Evolutionary conservation across 2,329 filamentous ascomycete genomes (phyloP), one percentile per base, ranked within the genome.

Genomic region (Monosporascus cannonballus): DNA sequence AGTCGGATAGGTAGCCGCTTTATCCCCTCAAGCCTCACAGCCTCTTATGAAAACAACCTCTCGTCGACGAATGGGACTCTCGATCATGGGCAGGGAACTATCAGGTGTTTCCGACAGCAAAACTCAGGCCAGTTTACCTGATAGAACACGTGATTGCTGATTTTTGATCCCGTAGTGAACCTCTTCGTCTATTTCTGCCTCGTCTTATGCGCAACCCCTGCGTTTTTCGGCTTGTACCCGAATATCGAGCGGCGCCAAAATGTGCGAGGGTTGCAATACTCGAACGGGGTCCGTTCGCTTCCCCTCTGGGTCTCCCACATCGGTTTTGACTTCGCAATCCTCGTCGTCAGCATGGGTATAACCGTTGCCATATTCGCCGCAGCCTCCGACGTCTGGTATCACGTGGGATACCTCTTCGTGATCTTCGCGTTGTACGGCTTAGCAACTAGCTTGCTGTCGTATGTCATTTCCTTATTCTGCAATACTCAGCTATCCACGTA

Each of bases 231-330:
- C 0, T 74, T 96, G 4, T 96, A 96, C 64, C 89, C 90, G 0
- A 96, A 90, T n/a, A 76, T 88, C 27, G 92, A 96, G 69, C 80
- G 90, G 25, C 75, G 90, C 11, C 76, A 84, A 48, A 87, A 90
- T 58, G 89, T 96, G 24, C 83, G 92, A 49, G 87, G 88, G 17
- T 75, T 96, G 30, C 87, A 96, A 68, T 96, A 96, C 70, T 95
- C 89, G 51, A 96, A 96, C 64, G 92, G 92, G 47, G 90, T 96
- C 27, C 79, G 89, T 14, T 86, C 89, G 0, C 75, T 89, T 8
- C 90, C 91, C 1, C 75, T 96, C 2, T 96, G 93, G 92, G 70
- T 89, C 5, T 89, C 92, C 1, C 95, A 96, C 64, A 76, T 87
- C 1, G 64, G 76, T 0, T 96, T 96, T 64, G 92, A 96, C 71